Conservation (phyloP, 2,329 filamentous ascomycete genomes). For the Fusarium buxicola region DNA sequence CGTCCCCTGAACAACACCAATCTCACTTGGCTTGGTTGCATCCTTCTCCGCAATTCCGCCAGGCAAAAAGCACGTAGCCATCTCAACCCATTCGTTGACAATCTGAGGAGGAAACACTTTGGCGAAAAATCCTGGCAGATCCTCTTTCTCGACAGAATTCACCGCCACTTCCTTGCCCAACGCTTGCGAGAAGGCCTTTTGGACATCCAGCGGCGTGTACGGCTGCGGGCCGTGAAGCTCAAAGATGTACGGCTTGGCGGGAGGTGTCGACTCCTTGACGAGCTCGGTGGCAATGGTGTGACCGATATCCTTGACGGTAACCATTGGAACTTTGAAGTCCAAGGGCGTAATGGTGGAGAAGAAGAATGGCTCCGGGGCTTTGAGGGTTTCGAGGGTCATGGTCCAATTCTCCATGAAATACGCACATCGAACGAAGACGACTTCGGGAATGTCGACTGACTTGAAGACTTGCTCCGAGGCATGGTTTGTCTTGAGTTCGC, state of each 20-base stretch:
- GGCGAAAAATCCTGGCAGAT: slow-evolving; percentile 38
- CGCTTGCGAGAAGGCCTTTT: slow-evolving; percentile 45
- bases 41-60: slow-evolving; percentile 43
- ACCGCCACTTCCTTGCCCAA: slow-evolving; percentile 45
- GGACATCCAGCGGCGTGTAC: slow-evolving; percentile 48
- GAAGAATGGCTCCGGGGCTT: slow-evolving; percentile 46
- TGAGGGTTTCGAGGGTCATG: slow-evolving; percentile 43
- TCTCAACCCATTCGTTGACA: slow-evolving; percentile 47
- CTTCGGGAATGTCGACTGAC: slow-evolving; percentile 26
- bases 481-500: slow-evolving; percentile 53
- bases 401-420: slow-evolving; percentile 58
- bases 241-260: slow-evolving; percentile 44
- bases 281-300: slow-evolving; percentile 42
- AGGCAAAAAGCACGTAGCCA: slow-evolving; percentile 46
- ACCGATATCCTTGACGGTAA: slow-evolving; percentile 45
- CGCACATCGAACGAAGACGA: slow-evolving; percentile 49
- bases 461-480: slow-evolving; percentile 46
- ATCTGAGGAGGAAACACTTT: slow-evolving; percentile 41
- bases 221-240: slow-evolving; percentile 48
- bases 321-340: slow-evolving; percentile 50
- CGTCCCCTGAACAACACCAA: slow-evolving; percentile 39
- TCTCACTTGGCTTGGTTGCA: slow-evolving; percentile 6
- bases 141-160: slow-evolving; percentile 41
- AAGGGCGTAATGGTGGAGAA: slow-evolving; percentile 50
- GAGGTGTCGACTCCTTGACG: slow-evolving; percentile 30